Base-by-base conservation (phyloP, 495 filamentous ascomycete genomes). In the Neurospora terricola region DNA sequence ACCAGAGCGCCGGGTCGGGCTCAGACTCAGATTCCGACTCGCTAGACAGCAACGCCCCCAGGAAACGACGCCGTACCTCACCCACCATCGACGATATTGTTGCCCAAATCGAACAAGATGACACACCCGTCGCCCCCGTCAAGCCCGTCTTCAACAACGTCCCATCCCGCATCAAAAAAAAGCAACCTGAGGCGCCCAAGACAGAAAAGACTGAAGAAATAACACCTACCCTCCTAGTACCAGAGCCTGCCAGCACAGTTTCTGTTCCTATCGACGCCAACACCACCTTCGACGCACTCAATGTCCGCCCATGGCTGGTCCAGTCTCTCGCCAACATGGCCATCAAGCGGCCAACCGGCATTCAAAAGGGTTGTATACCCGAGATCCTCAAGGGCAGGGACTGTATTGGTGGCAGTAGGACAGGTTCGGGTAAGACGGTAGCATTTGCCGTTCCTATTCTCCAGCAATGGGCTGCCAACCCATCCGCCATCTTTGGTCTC, bases 401-500 rank as follows among this genome's bases (percentile, higher is more conserved):
- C 82, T 97, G 94, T 76, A 97, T 99, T 76, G 96, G 96, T 76
- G 93, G 94, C 21, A 97, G 93, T 76, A 87, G 92, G 72, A 99
- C 96, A 4, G 96, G 96, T 83, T 97, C 95, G n/a, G 96, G 96
- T 80, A 99, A 99, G 84, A 99, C 96, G n/a, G 90, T 97, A 54
- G 94, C 96, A 40, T 99, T 99, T 82, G 90, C 94, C 14, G 93
- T 92, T 10, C 96, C 96, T 18, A 96, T 99, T 69, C 83, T 98
- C 70, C 95, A 98, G 78, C 90, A 90, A 81, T 98, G 94, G 96
- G 90, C 96, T 4, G 86, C 91, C 80, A 94, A 99, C 85, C 96
- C 96, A 9, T 88, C 91, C 73, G 96, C 93, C 42, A 93, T 98
- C 77, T 99, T 90, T 82, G 96, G 91, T 14, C 80, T 99, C 10